These are phyloP conservation scores for Pseudocercospora fuligena DNA, from an alignment of 2,329 filamentous ascomycete species.

Conservation along the genomic window DNA sequence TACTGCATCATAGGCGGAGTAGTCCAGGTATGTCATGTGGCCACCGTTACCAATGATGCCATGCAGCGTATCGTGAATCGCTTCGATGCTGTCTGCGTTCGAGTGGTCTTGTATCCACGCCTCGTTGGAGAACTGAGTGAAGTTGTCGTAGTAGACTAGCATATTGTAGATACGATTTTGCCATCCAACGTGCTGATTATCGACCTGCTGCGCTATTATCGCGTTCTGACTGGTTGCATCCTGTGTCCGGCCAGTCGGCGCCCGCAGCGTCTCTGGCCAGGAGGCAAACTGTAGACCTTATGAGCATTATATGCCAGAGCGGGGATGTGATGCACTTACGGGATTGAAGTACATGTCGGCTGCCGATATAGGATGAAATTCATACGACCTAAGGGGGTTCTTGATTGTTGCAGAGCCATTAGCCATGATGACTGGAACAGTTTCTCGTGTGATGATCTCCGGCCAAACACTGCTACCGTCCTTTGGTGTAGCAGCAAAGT, in stretches of 20 bases:
- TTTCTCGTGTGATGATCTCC: constrained; percentile 46
- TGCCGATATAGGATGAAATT: constrained; percentile 58
- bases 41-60: constrained; percentile 63
- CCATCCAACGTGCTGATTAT: constrained; percentile 59
- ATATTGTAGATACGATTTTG: constrained; percentile 69
- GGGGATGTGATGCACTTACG: constrained; percentile 49
- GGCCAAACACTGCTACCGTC: constrained; percentile 43
- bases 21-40: constrained; percentile 71
- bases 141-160: constrained; percentile 70
- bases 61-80: constrained; percentile 55
- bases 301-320: background rate
- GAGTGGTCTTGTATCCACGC: constrained; percentile 56
- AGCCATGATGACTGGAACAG: constrained; percentile 43
- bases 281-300: constrained; percentile 55
- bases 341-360: constrained; percentile 64
- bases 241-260: constrained; percentile 49
- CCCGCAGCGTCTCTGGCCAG: constrained; percentile 67
- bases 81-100: constrained; percentile 63
- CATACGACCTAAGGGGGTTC: constrained; percentile 44
- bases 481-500: constrained; percentile 50
- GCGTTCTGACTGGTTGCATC: constrained; percentile 64
- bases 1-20: constrained; percentile 77
- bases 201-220: constrained; percentile 57
- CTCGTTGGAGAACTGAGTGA: constrained; percentile 71
- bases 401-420: constrained; percentile 39